phyloP scores from a whole-genome alignment of 768 basidiomycete genomes.

The Boletus subparvulus region DNA sequence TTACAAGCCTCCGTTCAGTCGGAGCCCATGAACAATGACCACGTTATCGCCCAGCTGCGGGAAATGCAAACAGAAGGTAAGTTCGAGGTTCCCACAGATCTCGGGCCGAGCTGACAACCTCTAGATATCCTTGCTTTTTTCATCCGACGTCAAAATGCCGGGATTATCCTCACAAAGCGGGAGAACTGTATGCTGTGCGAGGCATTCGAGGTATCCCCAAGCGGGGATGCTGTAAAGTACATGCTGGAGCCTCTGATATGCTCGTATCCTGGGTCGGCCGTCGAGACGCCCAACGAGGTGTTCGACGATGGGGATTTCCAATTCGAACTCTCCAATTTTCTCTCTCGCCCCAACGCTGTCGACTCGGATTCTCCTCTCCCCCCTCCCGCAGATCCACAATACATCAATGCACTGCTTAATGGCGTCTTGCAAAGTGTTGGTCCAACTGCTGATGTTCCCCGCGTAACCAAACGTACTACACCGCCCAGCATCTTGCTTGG shows the following conservation, averaged over 20 bases:
- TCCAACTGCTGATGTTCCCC: conserved; percentile 2
- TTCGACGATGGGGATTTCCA: neutral
- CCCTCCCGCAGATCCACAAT: too few species aligned
- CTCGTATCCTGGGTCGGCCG: conserved; percentile 41
- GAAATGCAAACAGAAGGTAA: neutral
- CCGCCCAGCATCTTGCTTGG: too few species aligned
- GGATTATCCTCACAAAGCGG: conserved; percentile 33
- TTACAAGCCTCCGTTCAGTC: neutral
- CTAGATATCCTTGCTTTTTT: conserved; percentile 38
- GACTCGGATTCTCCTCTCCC: too few species aligned
- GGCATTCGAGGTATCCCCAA: conserved; percentile 41
- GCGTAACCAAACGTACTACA: conserved; percentile 21
- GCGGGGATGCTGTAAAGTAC: neutral
- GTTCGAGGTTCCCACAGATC: neutral
- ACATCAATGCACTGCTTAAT: too few species aligned
- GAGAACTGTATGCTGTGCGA: conserved; percentile 34
- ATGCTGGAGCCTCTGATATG: neutral
- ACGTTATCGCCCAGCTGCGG: neutral
- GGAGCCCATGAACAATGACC: neutral
- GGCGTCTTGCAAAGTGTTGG: too few species aligned
- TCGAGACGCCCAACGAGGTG: conserved; percentile 27
- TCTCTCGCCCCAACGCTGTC: too few species aligned
- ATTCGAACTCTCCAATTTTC: neutral
- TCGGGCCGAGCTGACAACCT: neutral
- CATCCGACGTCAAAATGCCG: conserved; percentile 18